Base-by-base conservation (phyloP, 257 asterid species). In the Leptodermis oblonga region DNA sequence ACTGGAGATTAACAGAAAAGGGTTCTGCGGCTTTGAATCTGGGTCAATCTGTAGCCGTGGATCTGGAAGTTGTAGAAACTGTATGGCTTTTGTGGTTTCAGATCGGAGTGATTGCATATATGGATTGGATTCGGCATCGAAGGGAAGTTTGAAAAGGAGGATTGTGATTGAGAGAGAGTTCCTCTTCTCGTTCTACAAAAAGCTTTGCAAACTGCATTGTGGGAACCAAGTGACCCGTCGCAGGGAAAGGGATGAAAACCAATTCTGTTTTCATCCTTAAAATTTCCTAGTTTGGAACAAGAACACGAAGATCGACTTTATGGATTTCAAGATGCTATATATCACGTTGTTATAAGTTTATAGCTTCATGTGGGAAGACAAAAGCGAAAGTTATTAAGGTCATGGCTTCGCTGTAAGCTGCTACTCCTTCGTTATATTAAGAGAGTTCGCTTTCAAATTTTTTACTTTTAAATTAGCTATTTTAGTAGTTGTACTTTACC, bases 151-250 rank as follows among this genome's bases (percentile, higher is more conserved):
- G 64, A 79, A 65, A 69, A 77, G 67, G 79, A 87, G 76, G 2
- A 87, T 55, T 68, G 80, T 83, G 74, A 83, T 54, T 34, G 88
- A 74, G 59, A 87, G 74, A 58, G 79, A n/a, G n/a, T n/a, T n/a
- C 80, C 12, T n/a, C 17, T 66, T 87, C 82, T 43, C 79, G 60
- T 39, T 34, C 65, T 23, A 78, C 82, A 62, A 89, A 85, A 76
- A 78, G 86, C 83, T 89, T 85, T 78, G 90, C 89, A 9, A 81
- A 31, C 74, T 85, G 82, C 1, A 87, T 82, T 71, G 82, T 70
- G 67, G 95, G 66, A 52, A 78, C 69, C 42, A 87, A 77, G 77
- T 87, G 96, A 56, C 96, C 83, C 68, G 78, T 83, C 59, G 84
- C 85, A 1, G 92, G 82, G 17, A 77, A 58, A 42, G 96, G 96